Conservation (phyloP, 805 yeast species). For the Dipodascopsis uninucleata region DNA sequence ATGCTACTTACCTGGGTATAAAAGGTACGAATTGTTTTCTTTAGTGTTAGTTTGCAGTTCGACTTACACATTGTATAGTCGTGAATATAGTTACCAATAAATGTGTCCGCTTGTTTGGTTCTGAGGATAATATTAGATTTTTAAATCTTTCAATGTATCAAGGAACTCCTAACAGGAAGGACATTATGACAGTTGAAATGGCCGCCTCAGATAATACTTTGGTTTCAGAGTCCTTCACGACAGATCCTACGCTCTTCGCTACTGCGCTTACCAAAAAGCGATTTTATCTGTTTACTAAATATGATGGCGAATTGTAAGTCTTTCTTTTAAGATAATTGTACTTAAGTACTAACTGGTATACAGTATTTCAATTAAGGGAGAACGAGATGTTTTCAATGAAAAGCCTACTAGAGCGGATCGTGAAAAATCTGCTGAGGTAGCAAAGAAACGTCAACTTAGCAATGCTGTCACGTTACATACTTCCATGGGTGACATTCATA, state of each 20-base stretch:
- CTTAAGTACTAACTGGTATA: not conserved
- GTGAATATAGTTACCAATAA: constrained; percentile 32
- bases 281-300: constrained; percentile 34
- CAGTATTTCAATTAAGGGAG: constrained; percentile 11
- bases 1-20: constrained; percentile 35
- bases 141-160: constrained; percentile 34
- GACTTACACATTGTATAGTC: constrained; percentile 8
- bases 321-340: constrained; percentile 2
- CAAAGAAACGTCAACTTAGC: constrained; percentile 15
- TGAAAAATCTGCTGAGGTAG: not conserved
- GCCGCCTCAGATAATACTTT: constrained; percentile 36
- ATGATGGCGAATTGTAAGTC: constrained; percentile 24
- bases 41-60: not conserved
- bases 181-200: constrained; percentile 34
- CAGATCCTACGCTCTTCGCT: constrained; percentile 36
- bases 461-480: constrained; percentile 39
- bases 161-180: constrained; percentile 31
- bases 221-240: constrained; percentile 29
- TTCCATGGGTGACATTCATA: constrained; percentile 43
- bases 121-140: constrained; percentile 35
- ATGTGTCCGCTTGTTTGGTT: constrained; percentile 32
- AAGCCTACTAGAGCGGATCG: constrained; percentile 12
- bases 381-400: constrained; percentile 35
- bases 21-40: constrained; percentile 20
- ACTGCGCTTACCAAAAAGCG: constrained; percentile 31